Percentiles rank a stretch among this genome's conserved stretches.
These are phyloP conservation scores for Anaeramoeba flamelloides DNA, from an alignment of 78 protist genomes.

Conservation along the genomic window DNA sequence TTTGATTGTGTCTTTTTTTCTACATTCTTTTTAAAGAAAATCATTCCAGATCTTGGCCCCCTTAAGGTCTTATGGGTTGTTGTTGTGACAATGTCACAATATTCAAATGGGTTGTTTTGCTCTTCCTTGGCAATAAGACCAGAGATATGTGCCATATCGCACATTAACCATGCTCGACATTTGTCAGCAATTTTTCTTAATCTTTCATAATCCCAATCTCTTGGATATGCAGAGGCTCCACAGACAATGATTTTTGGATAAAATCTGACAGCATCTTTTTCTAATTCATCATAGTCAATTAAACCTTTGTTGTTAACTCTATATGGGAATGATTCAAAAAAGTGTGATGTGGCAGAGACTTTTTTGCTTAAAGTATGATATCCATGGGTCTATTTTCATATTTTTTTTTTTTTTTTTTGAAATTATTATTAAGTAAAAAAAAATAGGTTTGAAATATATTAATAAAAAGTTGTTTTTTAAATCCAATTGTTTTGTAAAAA, in stretches of 20 bases:
- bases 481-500: too few species aligned
- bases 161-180: conserved; percentile 66
- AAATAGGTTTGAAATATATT: too few species aligned
- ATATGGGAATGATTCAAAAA: conserved; percentile 94
- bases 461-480: too few species aligned
- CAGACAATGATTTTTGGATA: conserved; percentile 83
- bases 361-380: conserved; percentile 77
- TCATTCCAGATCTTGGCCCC: conserved; percentile 93
- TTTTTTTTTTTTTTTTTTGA: too few species aligned
- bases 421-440: too few species aligned
- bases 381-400: conserved; percentile 85
- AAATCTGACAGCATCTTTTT: conserved; percentile 57
- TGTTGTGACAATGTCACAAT: conserved; percentile 91
- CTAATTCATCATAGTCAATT: conserved; percentile 87
- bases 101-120: conserved; percentile 55
- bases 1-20: background rate
- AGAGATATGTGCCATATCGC: conserved; percentile 89
- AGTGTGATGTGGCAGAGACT: conserved; percentile 78
- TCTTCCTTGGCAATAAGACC: conserved; percentile 69
- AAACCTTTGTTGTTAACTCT: conserved; percentile 66
- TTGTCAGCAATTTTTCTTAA: conserved; percentile 51
- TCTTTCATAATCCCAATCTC: conserved; percentile 51
- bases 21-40: conserved; percentile 77
- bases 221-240: conserved; percentile 66
- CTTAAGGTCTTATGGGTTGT: conserved; percentile 98